Evolutionary conservation across 495 filamentous ascomycete species (phyloP).

Genomic region (Apiosordaria backusii): DNA sequence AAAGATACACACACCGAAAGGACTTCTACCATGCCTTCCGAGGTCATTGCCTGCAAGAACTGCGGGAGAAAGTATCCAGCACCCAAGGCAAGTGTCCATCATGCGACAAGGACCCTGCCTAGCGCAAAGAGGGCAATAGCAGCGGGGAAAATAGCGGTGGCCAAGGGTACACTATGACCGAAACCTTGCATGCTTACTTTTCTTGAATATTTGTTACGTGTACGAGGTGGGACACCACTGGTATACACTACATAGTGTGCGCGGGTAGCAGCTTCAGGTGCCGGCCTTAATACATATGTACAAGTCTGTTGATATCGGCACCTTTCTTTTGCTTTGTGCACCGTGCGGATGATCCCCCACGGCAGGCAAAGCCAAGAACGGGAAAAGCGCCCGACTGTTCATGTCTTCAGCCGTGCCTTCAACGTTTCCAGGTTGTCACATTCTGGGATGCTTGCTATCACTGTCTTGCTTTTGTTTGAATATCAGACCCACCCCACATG

Average conservation of each 20-base stretch:
- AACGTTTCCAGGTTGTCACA: not conserved
- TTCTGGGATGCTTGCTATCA: not conserved
- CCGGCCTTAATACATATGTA: too few relatives aligned
- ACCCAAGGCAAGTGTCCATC: not conserved
- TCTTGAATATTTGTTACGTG: not conserved
- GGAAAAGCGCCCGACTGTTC: not conserved
- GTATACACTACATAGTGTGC: too few relatives aligned
- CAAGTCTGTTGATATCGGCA: too few relatives aligned
- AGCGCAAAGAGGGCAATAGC: too few relatives aligned
- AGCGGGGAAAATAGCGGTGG: not conserved
- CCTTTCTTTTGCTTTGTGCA: not conserved
- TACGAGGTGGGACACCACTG: too few relatives aligned
- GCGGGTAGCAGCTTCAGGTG: too few relatives aligned
- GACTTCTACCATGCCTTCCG: not conserved
- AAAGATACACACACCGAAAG: too few relatives aligned
- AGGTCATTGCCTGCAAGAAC: not conserved
- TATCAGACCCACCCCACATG: not conserved
- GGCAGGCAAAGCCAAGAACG: not conserved
- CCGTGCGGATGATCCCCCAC: not conserved
- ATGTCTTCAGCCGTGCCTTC: too few relatives aligned
- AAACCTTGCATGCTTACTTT: not conserved
- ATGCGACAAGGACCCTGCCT: not conserved
- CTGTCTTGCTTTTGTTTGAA: not conserved
- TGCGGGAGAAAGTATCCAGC: not conserved
- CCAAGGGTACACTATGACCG: not conserved